A percentile compares a stretch with the other conserved stretches of the same genome.
Conservation (phyloP, 352 stramenopile species). For the Globisporangium rhizosaccharum region DNA sequence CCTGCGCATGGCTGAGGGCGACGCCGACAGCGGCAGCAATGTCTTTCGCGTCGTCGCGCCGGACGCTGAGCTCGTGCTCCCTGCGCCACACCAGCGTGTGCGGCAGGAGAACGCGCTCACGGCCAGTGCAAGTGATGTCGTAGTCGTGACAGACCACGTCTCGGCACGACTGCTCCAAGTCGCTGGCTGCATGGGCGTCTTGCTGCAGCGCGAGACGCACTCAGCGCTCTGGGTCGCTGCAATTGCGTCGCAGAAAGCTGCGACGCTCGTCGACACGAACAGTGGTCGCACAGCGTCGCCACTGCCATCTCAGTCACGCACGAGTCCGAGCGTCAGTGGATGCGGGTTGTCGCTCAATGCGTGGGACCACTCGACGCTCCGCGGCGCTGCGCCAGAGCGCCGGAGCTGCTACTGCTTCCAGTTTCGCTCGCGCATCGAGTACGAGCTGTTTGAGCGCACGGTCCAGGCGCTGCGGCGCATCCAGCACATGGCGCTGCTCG, state of each 20-base stretch:
- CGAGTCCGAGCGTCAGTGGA: background rate
- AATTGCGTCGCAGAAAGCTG: slow-evolving; percentile 5
- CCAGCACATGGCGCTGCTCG: slow-evolving; percentile 40
- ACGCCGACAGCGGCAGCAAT: slow-evolving; percentile 3
- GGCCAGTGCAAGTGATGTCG: slow-evolving; percentile 28
- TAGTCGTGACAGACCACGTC: slow-evolving; percentile 48
- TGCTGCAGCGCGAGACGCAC: slow-evolving; percentile 27
- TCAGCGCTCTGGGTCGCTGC: slow-evolving; percentile 49
- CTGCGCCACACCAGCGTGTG: slow-evolving; percentile 8
- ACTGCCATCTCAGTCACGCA: background rate
- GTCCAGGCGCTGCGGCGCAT: slow-evolving; percentile 28
- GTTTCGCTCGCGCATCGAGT: slow-evolving; percentile 54
- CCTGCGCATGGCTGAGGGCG: slow-evolving; percentile 34
- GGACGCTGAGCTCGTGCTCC: slow-evolving; percentile 38
- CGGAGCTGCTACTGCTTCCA: slow-evolving; percentile 63
- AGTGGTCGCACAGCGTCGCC: no score
- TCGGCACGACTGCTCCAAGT: slow-evolving; percentile 52
- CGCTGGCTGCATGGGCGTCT: slow-evolving; percentile 33
- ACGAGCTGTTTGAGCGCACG: slow-evolving; percentile 38
- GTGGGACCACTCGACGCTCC: background rate
- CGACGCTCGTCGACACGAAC: background rate
- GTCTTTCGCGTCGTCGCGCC: slow-evolving; percentile 48
- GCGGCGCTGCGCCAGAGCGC: background rate
- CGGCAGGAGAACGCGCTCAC: slow-evolving; percentile 6
- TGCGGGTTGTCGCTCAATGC: background rate